Evolutionary conservation across 2,329 filamentous ascomycete genomes (phyloP).

Genomic region (Domatiomyces catenatus): DNA sequence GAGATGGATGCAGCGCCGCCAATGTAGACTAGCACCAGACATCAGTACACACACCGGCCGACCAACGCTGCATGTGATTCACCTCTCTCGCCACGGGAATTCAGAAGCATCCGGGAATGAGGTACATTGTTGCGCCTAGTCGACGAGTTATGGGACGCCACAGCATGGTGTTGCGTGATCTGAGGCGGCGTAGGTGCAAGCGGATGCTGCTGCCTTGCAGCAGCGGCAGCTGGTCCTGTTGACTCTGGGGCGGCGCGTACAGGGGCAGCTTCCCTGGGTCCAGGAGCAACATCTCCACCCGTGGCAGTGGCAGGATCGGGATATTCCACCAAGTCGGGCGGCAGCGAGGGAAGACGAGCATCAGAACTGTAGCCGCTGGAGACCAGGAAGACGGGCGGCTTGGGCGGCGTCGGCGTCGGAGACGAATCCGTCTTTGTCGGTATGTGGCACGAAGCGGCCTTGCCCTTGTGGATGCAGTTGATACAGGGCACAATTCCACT

Average conservation of each 20-base stretch:
- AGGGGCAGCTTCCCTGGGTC: neutral
- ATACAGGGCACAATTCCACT: conserved; percentile 35
- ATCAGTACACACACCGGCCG: neutral
- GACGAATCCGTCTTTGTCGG: conserved; percentile 8
- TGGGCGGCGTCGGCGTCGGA: conserved; percentile 5
- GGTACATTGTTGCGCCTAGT: conserved; percentile 12
- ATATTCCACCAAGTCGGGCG: neutral
- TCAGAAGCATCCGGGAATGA: conserved; percentile 33
- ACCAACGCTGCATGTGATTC: conserved; percentile 3
- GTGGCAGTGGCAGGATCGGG: neutral
- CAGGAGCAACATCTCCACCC: neutral
- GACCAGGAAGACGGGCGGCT: neutral
- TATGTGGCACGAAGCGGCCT: conserved; percentile 9
- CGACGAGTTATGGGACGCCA: neutral
- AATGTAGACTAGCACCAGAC: conserved; percentile 28
- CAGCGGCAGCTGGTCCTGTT: neutral
- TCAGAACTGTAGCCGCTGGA: neutral
- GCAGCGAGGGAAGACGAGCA: neutral
- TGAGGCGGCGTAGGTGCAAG: conserved; percentile 1
- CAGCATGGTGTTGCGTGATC: neutral
- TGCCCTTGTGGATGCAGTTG: conserved; percentile 27
- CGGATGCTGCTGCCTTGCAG: neutral
- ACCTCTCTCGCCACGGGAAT: conserved; percentile 39
- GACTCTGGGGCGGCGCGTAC: conserved; percentile 2
- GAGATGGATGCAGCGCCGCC: conserved; percentile 40